Conservation (phyloP, 441 rosid species). For the Bruguiera hainesii region DNA sequence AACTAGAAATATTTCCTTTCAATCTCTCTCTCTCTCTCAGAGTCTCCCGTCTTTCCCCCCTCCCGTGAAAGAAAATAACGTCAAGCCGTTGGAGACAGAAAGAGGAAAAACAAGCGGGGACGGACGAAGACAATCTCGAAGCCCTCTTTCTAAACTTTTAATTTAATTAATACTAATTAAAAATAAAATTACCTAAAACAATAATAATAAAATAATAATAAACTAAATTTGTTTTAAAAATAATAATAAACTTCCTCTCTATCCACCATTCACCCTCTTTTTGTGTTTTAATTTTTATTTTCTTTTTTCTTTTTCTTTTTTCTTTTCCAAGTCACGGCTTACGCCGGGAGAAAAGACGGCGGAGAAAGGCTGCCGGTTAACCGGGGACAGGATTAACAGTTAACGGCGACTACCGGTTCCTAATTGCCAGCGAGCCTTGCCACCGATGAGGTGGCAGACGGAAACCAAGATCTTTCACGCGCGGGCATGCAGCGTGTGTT, state of each 20-base stretch:
- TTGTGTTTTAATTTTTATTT: neutral
- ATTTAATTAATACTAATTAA: neutral
- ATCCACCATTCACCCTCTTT: too few species aligned
- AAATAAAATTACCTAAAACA: neutral
- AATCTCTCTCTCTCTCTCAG: constrained; percentile 11
- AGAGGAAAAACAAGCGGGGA: constrained; percentile 24
- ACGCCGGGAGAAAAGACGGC: constrained; percentile 26
- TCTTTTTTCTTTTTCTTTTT: neutral
- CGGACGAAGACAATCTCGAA: constrained; percentile 31
- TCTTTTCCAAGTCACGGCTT: neutral
- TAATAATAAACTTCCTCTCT: too few species aligned
- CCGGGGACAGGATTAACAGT: constrained; percentile 16
- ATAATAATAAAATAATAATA: neutral
- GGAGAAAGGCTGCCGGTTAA: constrained; percentile 12
- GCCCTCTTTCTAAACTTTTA: neutral
- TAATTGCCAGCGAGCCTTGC: constrained; percentile 24
- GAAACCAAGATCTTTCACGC: neutral
- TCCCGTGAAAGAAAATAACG: neutral
- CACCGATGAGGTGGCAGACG: neutral
- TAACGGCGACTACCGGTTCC: constrained; percentile 35
- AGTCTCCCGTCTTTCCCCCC: constrained; percentile 18
- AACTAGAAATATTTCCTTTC: neutral
- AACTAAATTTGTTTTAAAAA: too few species aligned
- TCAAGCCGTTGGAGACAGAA: constrained; percentile 30
- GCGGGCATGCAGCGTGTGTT: neutral